A percentile compares a stretch with the other conserved stretches of the same genome.
Evolutionary conservation across 2,329 filamentous ascomycete genomes (phyloP).

Genomic region (Ascochyta viciae-villosae): DNA sequence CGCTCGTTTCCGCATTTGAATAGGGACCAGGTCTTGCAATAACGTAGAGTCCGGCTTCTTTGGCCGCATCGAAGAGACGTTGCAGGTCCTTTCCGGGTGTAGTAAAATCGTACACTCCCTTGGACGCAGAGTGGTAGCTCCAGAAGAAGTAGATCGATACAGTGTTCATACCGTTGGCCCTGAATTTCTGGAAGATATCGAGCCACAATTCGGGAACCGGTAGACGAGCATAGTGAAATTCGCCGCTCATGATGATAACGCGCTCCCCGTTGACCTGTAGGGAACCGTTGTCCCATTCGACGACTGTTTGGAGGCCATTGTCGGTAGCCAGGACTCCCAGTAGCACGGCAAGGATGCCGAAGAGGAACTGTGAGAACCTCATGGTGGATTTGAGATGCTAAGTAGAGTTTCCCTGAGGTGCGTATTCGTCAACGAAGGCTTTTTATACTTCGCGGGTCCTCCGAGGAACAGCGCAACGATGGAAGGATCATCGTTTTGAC

Average conservation of each 20-base stretch:
- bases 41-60: constrained; percentile 60
- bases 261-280: constrained; percentile 58
- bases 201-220: constrained; percentile 62
- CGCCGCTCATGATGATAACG: constrained; percentile 57
- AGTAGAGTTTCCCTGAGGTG: not conserved
- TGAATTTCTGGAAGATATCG: constrained; percentile 63
- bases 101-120: constrained; percentile 59
- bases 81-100: constrained; percentile 60
- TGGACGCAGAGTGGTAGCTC: constrained; percentile 57
- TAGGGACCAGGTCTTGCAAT: constrained; percentile 61
- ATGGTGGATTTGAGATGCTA: not conserved
- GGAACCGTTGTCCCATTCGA: constrained; percentile 62
- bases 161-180: constrained; percentile 61
- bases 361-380: constrained; percentile 8
- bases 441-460: constrained; percentile 6
- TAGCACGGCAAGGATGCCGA: constrained; percentile 15
- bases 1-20: constrained; percentile 60
- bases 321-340: constrained; percentile 28
- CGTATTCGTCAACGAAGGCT: not conserved
- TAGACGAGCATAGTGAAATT: constrained; percentile 63
- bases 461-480: constrained; percentile 4
- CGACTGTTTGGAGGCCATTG: constrained; percentile 45
- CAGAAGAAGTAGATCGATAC: constrained; percentile 60
- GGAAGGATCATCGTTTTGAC: constrained; percentile 1
- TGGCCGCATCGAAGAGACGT: constrained; percentile 59